Evolutionary conservation across 192 early-diverging fungal genomes (phyloP), one percentile per base, ranked within the genome.

Genomic region (Podila horticola): DNA sequence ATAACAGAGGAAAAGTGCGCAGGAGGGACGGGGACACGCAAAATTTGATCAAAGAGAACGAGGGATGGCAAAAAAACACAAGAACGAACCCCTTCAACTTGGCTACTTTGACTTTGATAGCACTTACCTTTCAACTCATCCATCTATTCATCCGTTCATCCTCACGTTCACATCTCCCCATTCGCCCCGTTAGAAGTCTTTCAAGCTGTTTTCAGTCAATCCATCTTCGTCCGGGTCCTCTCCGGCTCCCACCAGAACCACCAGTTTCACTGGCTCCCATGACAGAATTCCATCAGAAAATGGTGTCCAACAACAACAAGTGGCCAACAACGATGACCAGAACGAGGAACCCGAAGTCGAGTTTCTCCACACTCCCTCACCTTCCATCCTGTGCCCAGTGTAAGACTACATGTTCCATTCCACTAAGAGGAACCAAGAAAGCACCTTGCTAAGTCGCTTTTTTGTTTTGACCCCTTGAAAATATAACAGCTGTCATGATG

Each of bases 401-500:
- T 85, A 75, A 69, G 69, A 17, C 15, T 17, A 12, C 41, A 45
- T 45, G 1, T 45, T 13, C 41, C 41, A 45, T 45, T 45, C 41
- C 11, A 45, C 41, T 26, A 30, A 38, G 17, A 50, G 9, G 17
- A 3, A 10, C 38, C 19, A 6, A 30, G 51, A 17, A 50, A 5
- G 34, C 9, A 1, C 22, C 12, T 52, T 20, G 48, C n/a, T n/a
- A 10, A 24, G 24, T 2, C 48, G 0, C 45, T 26, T 22, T 6
- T 29, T 55, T 58, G 7, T 5, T 19, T 26, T 26, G 10, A 19
- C n/a, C 30, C 15, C 30, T 52, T 52, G 19, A 11, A 29, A 67
- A 24, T 19, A 24, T 67, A 45, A 45, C n/a, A 90, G 88, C 50
- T 92, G 90, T 64, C 88, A 90, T 31, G 89, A 89, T 62, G 86